phyloP scores from a whole-genome alignment of 1,284 basidiomycete genomes.

The Cutaneotrichosporon cavernicola region DNA sequence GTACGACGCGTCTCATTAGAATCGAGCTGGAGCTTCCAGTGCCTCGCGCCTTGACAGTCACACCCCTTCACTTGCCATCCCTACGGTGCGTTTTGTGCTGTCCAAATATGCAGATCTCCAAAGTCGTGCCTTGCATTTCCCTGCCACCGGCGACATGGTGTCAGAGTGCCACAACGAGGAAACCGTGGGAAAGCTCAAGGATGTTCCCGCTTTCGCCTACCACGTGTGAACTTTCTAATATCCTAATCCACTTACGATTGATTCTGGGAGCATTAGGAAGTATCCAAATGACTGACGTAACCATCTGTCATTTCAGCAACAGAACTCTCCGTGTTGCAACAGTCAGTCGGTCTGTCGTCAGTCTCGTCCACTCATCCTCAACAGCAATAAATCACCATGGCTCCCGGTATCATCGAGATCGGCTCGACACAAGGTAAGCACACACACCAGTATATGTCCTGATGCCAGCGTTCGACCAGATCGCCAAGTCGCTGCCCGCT shows the following conservation, averaged over 20 bases:
- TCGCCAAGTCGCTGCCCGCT: slow-evolving; percentile 15
- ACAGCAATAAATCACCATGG: slow-evolving; percentile 10
- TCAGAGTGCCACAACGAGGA: not conserved
- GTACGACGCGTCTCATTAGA: not conserved
- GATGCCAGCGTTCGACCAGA: slow-evolving; percentile 14
- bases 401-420: slow-evolving; percentile 15
- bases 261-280: not conserved
- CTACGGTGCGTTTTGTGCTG: not conserved
- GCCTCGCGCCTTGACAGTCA: not conserved
- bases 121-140: too few relatives aligned
- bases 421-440: slow-evolving; percentile 10
- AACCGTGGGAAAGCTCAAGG: not conserved
- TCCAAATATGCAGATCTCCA: not conserved
- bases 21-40: not conserved
- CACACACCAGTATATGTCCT: not conserved
- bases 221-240: not conserved
- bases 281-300: not conserved
- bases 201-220: not conserved
- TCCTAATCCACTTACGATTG: not conserved
- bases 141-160: too few relatives aligned
- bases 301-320: not conserved
- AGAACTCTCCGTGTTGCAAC: not conserved
- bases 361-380: not conserved
- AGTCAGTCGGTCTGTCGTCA: not conserved
- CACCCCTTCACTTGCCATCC: not conserved